A percentile compares a stretch with the other conserved stretches of the same genome.
Conservation (phyloP, 495 filamentous ascomycete genomes). For the Staphylotrichum longicolle region DNA sequence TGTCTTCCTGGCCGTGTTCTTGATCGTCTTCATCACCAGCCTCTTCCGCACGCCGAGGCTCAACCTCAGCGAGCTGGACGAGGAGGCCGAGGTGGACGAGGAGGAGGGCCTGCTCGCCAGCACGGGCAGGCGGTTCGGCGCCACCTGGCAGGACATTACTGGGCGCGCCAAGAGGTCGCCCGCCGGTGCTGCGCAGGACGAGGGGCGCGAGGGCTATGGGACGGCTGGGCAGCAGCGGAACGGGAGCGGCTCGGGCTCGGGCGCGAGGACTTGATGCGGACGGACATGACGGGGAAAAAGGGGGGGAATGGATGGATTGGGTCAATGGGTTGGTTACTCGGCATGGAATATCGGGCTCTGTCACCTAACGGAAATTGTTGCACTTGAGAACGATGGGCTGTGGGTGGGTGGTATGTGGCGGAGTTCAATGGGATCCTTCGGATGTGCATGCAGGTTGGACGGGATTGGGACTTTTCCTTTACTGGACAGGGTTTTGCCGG, state of each 20-base stretch:
- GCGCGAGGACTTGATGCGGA: not conserved
- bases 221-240: conserved; percentile 11
- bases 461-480: not conserved
- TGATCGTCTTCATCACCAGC: conserved; percentile 70
- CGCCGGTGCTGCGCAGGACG: conserved; percentile 6
- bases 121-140: conserved; percentile 73
- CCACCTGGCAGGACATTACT: conserved; percentile 86
- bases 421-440: not conserved
- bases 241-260: conserved; percentile 13
- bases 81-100: conserved; percentile 90
- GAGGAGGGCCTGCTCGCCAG: conserved; percentile 87
- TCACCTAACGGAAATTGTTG: not conserved
- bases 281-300: not conserved
- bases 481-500: not conserved
- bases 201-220: conserved; percentile 20
- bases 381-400: too few relatives aligned
- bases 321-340: not conserved
- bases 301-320: not conserved
- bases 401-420: not conserved
- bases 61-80: conserved; percentile 71
- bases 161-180: conserved; percentile 37
- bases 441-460: not conserved
- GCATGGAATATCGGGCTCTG: conserved; percentile 1
- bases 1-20: conserved; percentile 77
- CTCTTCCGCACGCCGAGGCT: conserved; percentile 77